Evolutionary conservation across 768 basidiomycete genomes (phyloP), one percentile per base, ranked within the genome.

Genomic region (Serpula lacrymans): DNA sequence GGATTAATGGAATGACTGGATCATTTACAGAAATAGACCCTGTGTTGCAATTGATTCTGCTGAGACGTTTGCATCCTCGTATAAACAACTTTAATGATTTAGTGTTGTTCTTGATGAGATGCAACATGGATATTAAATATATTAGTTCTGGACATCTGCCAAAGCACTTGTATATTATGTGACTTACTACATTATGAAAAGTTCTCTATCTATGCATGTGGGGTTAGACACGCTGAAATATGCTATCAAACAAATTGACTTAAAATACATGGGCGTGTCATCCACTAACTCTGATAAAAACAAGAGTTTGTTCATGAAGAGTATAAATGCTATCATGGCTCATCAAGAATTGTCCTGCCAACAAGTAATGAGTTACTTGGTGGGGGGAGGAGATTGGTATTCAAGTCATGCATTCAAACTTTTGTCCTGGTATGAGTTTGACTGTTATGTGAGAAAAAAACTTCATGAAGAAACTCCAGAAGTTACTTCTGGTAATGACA

Each of bases 141-240:
- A 59, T 68, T 16, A 56, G 57, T 0, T 64, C 64, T 0, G 63
- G 65, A 1, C 43, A 49, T 52, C 55, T 4, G 62, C 62, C 0
- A 65, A 60, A 31, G 62, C 62, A 0, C 46, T 61, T 0, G 26
- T 67, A 17, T 65, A 56, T 39, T 68, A 68, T 29, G 47, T 68
- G 2, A 65, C 66, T 0, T 64, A 67, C 37, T 68, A 68, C 37
- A 60, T 67, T n/a, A 65, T 64, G 0, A 68, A 67, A 36, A 13
- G 42, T 2, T 23, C 39, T 1, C 14, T 64, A 1, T 41, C 55
- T 1, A 34, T 50, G 1, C 52, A 63, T 33, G 43, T 45, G 8
- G 45, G 54, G 8, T 34, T 56, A 3, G 35, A 30, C 0, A 49
- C 49, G 0, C 8, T 53, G 0, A 21, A 37, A 16, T 34, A 44